Conservation (phyloP, 495 filamentous ascomycete species). For the Xylaria flabelliformis region DNA sequence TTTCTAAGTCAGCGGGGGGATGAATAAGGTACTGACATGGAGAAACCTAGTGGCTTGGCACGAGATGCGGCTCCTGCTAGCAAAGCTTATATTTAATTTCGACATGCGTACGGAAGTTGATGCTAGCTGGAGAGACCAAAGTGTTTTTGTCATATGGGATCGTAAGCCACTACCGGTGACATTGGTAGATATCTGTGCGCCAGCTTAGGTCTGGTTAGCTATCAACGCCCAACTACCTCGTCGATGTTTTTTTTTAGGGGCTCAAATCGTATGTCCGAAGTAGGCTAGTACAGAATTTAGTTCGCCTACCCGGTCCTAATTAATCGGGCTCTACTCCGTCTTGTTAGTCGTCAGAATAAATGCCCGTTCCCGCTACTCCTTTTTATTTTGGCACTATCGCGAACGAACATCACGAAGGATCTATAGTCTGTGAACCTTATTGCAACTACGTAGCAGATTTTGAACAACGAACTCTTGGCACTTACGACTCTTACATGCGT, state of each 20-base stretch:
- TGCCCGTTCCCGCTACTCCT: neutral
- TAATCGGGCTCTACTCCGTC: neutral
- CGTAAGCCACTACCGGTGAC: constrained; percentile 33
- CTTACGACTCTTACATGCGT: neutral
- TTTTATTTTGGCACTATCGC: neutral
- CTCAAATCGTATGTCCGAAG: neutral
- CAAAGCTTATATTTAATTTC: constrained; percentile 48
- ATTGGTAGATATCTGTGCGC: constrained; percentile 1
- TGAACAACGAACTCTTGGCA: neutral
- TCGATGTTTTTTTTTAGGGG: neutral
- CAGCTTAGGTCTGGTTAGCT: neutral
- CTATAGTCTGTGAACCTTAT: neutral
- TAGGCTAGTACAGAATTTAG: neutral
- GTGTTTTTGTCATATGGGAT: constrained; percentile 36
- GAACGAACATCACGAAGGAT: neutral
- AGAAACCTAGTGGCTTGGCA: constrained; percentile 39
- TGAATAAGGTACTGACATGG: constrained; percentile 6
- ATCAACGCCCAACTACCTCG: neutral
- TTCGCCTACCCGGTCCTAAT: neutral
- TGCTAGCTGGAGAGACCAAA: constrained; percentile 36
- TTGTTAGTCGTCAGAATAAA: neutral
- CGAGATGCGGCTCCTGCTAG: constrained; percentile 49
- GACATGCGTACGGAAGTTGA: constrained; percentile 47
- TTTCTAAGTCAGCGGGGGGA: neutral
- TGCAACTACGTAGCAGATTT: neutral